Base-by-base conservation (phyloP, 1,139 yeast species). In the Meyerozyma elateridarum region DNA sequence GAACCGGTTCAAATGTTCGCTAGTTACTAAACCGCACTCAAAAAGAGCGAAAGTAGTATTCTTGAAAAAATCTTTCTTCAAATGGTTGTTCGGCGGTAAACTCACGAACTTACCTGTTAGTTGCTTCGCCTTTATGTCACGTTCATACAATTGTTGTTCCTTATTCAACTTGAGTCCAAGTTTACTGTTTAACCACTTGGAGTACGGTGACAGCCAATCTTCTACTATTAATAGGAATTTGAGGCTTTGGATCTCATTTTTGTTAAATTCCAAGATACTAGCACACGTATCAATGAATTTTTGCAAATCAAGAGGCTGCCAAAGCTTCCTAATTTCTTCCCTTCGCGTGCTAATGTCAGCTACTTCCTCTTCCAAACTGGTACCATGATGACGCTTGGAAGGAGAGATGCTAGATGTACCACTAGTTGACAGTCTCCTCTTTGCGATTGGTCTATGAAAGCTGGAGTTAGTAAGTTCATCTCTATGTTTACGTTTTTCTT, bases 111-210 rank as follows among this genome's bases (percentile, higher is more conserved):
- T 38, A 7, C 69, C 26, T 2, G 36, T 34, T 11, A 64, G 31
- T 30, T 55, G 53, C 8, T 54, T 56, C 17, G 49, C 47, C 6
- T 39, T 32, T 2, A 59, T 42, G 3, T 34, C 28, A 22, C 51
- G 51, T 28, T 54, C 59, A 38, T 65, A 68, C 9, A 54, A 45
- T 20, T 43, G 37, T 30, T 44, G 47, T n/a, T 51, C 54, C 7
- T 39, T 37, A 38, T 64, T 58, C 2, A 56, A 48, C 30, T 46
- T 48, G 25, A 73, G 48, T 7, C 48, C 44, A 12, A 72, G 49
- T 41, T 70, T 70, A 3, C 59, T 59, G 22, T 58, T 56, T 27
- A 73, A 52, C 79, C 79, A 73, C 40, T 60, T 64, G 2, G 76
- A 64, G 38, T 59, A 62, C 5, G 61, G 47, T 7, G 53, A 44